Base-by-base conservation (phyloP, 169 alveolate genomes). In the Cryptosporidium sp. region DNA sequence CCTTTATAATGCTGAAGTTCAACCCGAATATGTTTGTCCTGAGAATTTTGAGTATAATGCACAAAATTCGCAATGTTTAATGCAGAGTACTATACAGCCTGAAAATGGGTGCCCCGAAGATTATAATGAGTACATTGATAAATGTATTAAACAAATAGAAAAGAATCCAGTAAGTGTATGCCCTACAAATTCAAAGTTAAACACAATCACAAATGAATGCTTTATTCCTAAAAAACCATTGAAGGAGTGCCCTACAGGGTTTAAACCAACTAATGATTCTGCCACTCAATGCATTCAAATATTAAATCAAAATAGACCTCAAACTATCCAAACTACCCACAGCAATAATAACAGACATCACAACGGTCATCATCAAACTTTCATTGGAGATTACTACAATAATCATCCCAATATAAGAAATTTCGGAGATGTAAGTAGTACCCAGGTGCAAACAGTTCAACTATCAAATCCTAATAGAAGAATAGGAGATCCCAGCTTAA, bases 171-270 rank as follows among this genome's bases (percentile, higher is more conserved):
- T 65, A 0, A 80, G 89, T 33, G 89, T 80, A 33, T 80, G 89
- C 68, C 89, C 89, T 9, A 53, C 48, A 18, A 80, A 80, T 65
- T 80, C 89, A 26, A 80, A 39, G 70, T 65, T 80, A n/a, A 80
- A 80, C 18, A n/a, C 42, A 12, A n/a, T 61, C 52, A 61, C 89
- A 62, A 80, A 80, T 48, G 89, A 80, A 31, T 80, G 89, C 7
- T 80, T 62, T 53, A n/a, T 31, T 12, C 23, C 65, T 16, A 80
- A 80, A 80, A 80, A 80, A 33, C 75, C 89, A 5, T 51, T 60
- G 3, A 80, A 62, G 21, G 89, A 80, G 89, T 80, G 89, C n/a
- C 89, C 89, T 44, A 42, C 23, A 12, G 89, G 89, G n/a, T 80
- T 33, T 48, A 80, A 26, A 29, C 89, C 89, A 8, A 51, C 80